A percentile compares a stretch with the other conserved stretches of the same genome.
Conservation (phyloP, 2,329 filamentous ascomycete genomes). For the Apiospora marii region DNA sequence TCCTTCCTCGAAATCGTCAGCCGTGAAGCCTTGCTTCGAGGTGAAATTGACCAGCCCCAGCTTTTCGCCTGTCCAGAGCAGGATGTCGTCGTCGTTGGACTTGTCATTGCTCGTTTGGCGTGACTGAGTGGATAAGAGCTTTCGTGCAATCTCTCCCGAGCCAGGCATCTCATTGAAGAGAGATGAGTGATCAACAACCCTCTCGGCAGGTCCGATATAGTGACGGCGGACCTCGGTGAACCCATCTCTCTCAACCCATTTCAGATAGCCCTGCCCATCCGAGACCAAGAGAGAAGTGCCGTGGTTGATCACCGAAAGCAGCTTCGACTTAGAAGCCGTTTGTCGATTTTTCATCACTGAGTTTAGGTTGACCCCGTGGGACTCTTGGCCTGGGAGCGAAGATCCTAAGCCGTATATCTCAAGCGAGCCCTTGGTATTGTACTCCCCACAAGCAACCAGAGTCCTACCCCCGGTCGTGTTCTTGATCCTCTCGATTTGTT, state of each 20-base stretch:
- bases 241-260: constrained; percentile 91
- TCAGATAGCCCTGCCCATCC: constrained; percentile 83
- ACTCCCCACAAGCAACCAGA: constrained; percentile 84
- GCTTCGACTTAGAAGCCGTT: constrained; percentile 79
- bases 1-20: constrained; percentile 59
- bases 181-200: constrained; percentile 54
- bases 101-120: constrained; percentile 33
- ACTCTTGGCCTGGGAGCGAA: constrained; percentile 35
- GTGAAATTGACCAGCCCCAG: constrained; percentile 77
- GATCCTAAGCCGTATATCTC: constrained; percentile 79
- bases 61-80: constrained; percentile 89
- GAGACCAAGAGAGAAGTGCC: constrained; percentile 84
- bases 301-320: constrained; percentile 83
- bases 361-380: constrained; percentile 47
- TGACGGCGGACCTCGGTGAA: constrained; percentile 64
- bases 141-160: constrained; percentile 79
- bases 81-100: constrained; percentile 70
- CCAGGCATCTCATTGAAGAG: constrained; percentile 61
- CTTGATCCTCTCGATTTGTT: constrained; percentile 63
- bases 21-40: constrained; percentile 54
- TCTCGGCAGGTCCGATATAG: constrained; percentile 63
- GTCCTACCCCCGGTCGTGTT: constrained; percentile 64
- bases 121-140: constrained; percentile 72
- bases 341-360: constrained; percentile 79
- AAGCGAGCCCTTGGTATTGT: constrained; percentile 88